Evolutionary conservation across 305 asterid species (phyloP).

Genomic region (Striga hermonthica): DNA sequence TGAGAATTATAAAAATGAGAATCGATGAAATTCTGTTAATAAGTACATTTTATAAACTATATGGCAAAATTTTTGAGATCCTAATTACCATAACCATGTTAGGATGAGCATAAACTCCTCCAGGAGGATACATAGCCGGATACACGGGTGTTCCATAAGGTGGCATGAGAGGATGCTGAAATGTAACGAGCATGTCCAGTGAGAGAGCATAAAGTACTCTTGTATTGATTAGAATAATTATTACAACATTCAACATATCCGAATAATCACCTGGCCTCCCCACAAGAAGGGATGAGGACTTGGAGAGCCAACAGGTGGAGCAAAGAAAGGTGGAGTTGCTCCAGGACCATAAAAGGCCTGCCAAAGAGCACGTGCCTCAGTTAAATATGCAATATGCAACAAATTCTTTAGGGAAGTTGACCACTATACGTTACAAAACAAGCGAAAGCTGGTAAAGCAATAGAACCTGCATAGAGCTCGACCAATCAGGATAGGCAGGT

Average conservation of each 20-base stretch:
- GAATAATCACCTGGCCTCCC: slow-evolving; percentile 69
- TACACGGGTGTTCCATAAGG: slow-evolving; percentile 84
- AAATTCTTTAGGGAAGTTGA: neutral
- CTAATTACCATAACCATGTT: slow-evolving; percentile 57
- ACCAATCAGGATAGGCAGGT: slow-evolving; percentile 79
- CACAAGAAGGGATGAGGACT: slow-evolving; percentile 81
- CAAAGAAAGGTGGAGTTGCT: slow-evolving; percentile 71
- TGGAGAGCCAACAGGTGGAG: slow-evolving; percentile 72
- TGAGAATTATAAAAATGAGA: neutral
- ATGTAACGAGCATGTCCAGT: slow-evolving; percentile 19
- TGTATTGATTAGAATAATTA: neutral
- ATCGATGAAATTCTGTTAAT: slow-evolving; percentile 2
- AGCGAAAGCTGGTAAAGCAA: slow-evolving; percentile 19
- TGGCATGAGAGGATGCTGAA: slow-evolving; percentile 83
- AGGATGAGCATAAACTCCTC: slow-evolving; percentile 78
- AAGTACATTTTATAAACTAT: slow-evolving; percentile 18
- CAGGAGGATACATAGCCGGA: slow-evolving; percentile 74
- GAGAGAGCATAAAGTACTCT: neutral
- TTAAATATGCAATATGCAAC: slow-evolving; percentile 3
- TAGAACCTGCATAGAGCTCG: slow-evolving; percentile 75
- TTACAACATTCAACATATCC: neutral
- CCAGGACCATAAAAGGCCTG: slow-evolving; percentile 86
- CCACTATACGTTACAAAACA: neutral
- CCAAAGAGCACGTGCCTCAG: slow-evolving; percentile 11
- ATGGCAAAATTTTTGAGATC: slow-evolving; percentile 10